Evolutionary conservation across 1,139 yeast genomes (phyloP).

Genomic region (Hansenula anomala): DNA sequence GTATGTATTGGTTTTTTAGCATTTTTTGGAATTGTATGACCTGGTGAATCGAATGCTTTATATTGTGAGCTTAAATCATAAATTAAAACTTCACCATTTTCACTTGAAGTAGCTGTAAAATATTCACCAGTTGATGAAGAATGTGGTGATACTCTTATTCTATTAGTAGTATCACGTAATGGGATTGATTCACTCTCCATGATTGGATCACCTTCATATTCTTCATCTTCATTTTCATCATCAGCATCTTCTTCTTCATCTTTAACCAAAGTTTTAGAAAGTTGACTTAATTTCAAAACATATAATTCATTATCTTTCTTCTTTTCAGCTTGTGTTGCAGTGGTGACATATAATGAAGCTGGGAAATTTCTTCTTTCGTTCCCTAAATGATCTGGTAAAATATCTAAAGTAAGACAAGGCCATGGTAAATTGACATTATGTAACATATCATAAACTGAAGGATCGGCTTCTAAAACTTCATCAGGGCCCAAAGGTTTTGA

Average conservation of each 20-base stretch:
- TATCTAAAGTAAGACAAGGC: slow-evolving; percentile 93
- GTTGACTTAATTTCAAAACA: slow-evolving; percentile 75
- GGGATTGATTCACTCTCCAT: slow-evolving; percentile 80
- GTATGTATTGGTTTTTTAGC: slow-evolving; percentile 82
- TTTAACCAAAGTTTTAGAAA: slow-evolving; percentile 78
- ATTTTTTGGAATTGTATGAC: slow-evolving; percentile 71
- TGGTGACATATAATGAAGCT: slow-evolving; percentile 76
- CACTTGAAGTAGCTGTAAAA: slow-evolving; percentile 84
- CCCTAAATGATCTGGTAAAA: slow-evolving; percentile 84
- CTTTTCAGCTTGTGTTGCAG: slow-evolving; percentile 92
- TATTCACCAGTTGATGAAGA: slow-evolving; percentile 75
- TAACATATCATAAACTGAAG: slow-evolving; percentile 91
- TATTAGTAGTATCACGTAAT: slow-evolving; percentile 78
- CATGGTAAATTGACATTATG: slow-evolving; percentile 93
- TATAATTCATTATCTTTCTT: slow-evolving; percentile 85
- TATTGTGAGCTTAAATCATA: slow-evolving; percentile 78
- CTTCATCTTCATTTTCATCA: slow-evolving; percentile 67
- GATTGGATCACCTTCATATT: slow-evolving; percentile 70
- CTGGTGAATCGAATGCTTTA: slow-evolving; percentile 86
- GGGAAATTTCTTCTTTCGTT: slow-evolving; percentile 88
- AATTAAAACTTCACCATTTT: slow-evolving; percentile 83
- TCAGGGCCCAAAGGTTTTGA: slow-evolving; percentile 91
- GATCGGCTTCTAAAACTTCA: slow-evolving; percentile 95
- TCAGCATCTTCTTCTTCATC: slow-evolving; percentile 70
- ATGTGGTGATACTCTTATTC: slow-evolving; percentile 83